Percentiles rank a stretch among this genome's conserved stretches.
These are phyloP conservation scores for Biscogniauxia mediterranea DNA, from an alignment of 2,329 filamentous ascomycete genomes.

Conservation along the genomic window DNA sequence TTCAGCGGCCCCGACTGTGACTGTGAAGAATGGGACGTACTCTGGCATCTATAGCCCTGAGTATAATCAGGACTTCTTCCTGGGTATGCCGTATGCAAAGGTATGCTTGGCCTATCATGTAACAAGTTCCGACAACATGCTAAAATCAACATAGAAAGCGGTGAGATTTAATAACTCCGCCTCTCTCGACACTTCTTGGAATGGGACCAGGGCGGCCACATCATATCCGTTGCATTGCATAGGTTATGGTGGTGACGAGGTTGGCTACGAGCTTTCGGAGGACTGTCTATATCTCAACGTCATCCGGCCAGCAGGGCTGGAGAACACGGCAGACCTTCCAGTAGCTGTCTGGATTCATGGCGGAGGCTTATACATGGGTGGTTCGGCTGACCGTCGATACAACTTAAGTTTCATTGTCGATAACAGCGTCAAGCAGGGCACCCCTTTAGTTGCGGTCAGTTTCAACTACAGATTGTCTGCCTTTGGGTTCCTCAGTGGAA, in stretches of 20 bases:
- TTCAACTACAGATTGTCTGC: slow-evolving; percentile 47
- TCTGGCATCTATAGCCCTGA: slow-evolving; percentile 34
- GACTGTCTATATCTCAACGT: slow-evolving; percentile 34
- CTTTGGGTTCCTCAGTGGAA: slow-evolving; percentile 47
- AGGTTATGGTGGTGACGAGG: slow-evolving; percentile 38
- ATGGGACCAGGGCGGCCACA: slow-evolving; percentile 37
- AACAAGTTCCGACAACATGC: too few species aligned
- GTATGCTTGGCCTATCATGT: slow-evolving; percentile 35
- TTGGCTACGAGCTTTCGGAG: slow-evolving; percentile 22
- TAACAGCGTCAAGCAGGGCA: slow-evolving; percentile 42
- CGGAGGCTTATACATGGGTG: slow-evolving; percentile 29
- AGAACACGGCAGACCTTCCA: slow-evolving; percentile 34
- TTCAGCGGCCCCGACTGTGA: slow-evolving; percentile 8
- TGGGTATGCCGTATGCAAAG: slow-evolving; percentile 52
- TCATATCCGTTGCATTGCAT: slow-evolving; percentile 42
- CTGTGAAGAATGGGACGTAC: slow-evolving; percentile 45
- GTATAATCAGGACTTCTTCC: slow-evolving; percentile 46
- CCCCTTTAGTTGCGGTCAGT: slow-evolving; percentile 46
- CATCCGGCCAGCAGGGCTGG: slow-evolving; percentile 24
- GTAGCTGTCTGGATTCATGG: slow-evolving; percentile 60
- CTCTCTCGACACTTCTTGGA: slow-evolving; percentile 43
- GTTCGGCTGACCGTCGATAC: slow-evolving; percentile 47
- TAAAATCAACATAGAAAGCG: slow-evolving; percentile 9
- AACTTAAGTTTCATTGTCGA: slow-evolving; percentile 58
- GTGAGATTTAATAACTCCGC: slow-evolving; percentile 45